Conservation (phyloP, 495 filamentous ascomycete genomes). For the Daldinia loculata region DNA sequence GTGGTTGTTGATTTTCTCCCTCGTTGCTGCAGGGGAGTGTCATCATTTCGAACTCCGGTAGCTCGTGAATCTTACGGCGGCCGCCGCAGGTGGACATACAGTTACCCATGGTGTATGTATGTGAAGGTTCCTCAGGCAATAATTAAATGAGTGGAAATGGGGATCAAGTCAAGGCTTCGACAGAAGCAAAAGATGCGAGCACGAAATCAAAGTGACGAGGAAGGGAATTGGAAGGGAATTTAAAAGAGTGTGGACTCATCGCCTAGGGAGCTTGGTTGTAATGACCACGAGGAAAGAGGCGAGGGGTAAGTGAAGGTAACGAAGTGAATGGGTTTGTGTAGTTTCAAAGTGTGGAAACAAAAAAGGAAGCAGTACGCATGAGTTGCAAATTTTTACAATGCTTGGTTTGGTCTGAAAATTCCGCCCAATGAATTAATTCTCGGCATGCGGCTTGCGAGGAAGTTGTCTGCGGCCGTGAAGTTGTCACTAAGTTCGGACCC, state of each 20-base stretch:
- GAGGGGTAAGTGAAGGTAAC: background rate
- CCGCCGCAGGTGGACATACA: conserved; percentile 7
- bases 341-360: background rate
- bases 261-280: background rate
- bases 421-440: background rate
- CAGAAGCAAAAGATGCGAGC: background rate
- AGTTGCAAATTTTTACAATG: conserved; percentile 3
- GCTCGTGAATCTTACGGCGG: background rate
- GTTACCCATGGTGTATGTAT: conserved; percentile 14
- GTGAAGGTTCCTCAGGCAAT: background rate
- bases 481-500: background rate
- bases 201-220: background rate
- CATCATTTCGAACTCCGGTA: background rate
- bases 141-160: background rate
- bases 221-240: conserved; percentile 1
- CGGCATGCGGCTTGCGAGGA: background rate
- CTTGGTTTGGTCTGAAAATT: background rate
- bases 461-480: background rate
- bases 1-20: background rate
- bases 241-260: background rate
- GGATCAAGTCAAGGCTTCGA: background rate
- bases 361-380: background rate
- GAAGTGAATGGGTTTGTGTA: conserved; percentile 6
- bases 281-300: background rate
- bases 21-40: background rate